Evolutionary conservation across 23 red algal species (phyloP), one percentile per base, ranked within the genome.

Genomic region (Gracilaria caudata): DNA sequence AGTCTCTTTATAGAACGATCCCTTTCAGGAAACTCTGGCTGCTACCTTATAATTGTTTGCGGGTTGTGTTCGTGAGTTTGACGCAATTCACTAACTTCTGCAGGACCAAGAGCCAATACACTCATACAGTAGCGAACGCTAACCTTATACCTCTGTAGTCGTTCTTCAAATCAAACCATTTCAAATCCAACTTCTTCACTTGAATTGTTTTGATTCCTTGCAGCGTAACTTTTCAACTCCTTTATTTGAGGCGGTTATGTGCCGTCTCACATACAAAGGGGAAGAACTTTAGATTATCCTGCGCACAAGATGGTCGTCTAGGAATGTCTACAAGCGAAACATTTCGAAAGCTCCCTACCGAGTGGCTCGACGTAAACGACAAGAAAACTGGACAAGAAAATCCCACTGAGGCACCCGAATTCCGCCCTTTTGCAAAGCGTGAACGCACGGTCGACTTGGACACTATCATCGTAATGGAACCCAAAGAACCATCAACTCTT

Each of bases 361-460:
- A 83, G 63, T 86, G 82, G 82, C 82, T 86, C 39, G 82, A 86
- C 47, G 65, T 71, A 17, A 68, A 73, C 29, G 82, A 86, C 41
- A 56, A 33, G 35, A 86, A 23, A 57, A 7, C 13, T 36, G 59
- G 44, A 86, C 51, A 40, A 63, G 77, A 51, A 14, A 40, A 54
- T 49, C 19, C 70, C 29, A 40, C 36, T 16, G 77, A 80, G 32
- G 10, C 25, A 3, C 37, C 77, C 2, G 77, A 54, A 20, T 38
- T 63, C 30, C 25, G 53, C 19, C n/a, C 51, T n/a, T 51, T 40
- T 43, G 34, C 34, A 11, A 61, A 11, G 25, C 77, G 56, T 19
- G 77, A 75, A 19, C 70, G 10, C 7, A 75, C 70, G 1, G 10
- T 61, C 51, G 65, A 86, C 28, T 86, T 86, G 61, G 82, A 74